These are phyloP conservation scores for Podosphaera aphanis DNA, from an alignment of 2,329 filamentous ascomycete genomes.

Conservation along the genomic window DNA sequence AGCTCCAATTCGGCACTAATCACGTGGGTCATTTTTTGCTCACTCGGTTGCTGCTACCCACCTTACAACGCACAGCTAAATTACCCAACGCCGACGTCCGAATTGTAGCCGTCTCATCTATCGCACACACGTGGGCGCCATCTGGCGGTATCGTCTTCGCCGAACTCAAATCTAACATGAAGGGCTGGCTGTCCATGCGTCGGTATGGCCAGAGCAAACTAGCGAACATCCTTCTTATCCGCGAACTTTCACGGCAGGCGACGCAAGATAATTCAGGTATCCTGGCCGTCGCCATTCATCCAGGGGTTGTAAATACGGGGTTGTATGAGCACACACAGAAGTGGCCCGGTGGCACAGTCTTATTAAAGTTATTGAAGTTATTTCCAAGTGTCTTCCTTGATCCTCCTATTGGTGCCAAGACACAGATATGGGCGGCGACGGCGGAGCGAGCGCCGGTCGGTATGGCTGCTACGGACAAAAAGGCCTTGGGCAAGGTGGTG, in stretches of 20 bases:
- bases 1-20: constrained; percentile 25
- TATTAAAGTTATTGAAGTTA: neutral
- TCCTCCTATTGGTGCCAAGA: neutral
- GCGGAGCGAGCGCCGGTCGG: constrained; percentile 6
- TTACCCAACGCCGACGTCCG: constrained; percentile 6
- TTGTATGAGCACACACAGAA: neutral
- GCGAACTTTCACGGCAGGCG: constrained; percentile 16
- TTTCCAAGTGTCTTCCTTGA: neutral
- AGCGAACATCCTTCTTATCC: constrained; percentile 22
- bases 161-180: constrained; percentile 6
- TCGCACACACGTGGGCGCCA: constrained; percentile 2
- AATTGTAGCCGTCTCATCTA: constrained; percentile 4
- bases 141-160: constrained; percentile 14
- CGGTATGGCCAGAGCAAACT: constrained; percentile 24
- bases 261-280: constrained; percentile 17
- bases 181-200: constrained; percentile 9
- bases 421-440: constrained; percentile 1
- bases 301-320: constrained; percentile 17
- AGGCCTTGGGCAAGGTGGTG: constrained; percentile 9
- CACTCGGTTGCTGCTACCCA: constrained; percentile 18
- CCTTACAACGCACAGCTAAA: constrained; percentile 11
- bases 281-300: constrained; percentile 18
- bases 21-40: constrained; percentile 26
- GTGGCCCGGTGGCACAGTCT: neutral
- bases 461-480: constrained; percentile 17